Base-by-base conservation (phyloP, 2,329 filamentous ascomycete genomes). In the Magnaporthiopsis rhizophila region DNA sequence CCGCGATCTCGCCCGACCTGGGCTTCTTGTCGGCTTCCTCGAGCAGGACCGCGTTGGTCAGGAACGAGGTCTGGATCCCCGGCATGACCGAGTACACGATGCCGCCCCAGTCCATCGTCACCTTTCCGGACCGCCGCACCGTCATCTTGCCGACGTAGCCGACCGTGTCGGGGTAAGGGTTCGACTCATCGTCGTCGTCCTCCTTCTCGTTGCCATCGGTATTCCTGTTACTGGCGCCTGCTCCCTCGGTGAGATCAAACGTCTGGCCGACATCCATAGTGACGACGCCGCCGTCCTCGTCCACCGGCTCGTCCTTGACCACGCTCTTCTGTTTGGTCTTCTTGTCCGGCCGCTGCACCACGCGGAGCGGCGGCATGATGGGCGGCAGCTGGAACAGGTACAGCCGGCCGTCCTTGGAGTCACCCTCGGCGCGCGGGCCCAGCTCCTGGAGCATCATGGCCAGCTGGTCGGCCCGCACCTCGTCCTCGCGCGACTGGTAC, bases 301-400 rank as follows among this genome's bases (percentile, higher is more conserved):
- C 62, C 13, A 56, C 50, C 9, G 76, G 76, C 64, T 82, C 81
- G 3, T 74, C 69, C 70, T 83, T 81, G 64, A 81, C 71, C 18
- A 67, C 62, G 58, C 66, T 67, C 62, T 69, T 65, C 58, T 59
- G 56, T 68, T 68, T 62, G 24, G 45, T 13, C 30, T 36, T 59
- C 30, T 32, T 64, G 21, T 32, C 18, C 45, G 26, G 58, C 63
- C 36, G 24, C 63, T 32, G 34, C 60, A 63, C 32, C 65, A 62
- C 30, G 64, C 67, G 66, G n/a, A 88, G 75, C 0, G 83, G 81
- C 9, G 86, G 85, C 13, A 88, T 78, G 4, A 87, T 75, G 6
- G 85, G 85, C 57, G 86, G 86, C 68, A 89, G 83, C 69, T 88
- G 86, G 74, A 88, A 88, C 62, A 89, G 77, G 67, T 87, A 88